phyloP scores from a whole-genome alignment of 169 alveolate species.

The Plasmodium malariae region DNA sequence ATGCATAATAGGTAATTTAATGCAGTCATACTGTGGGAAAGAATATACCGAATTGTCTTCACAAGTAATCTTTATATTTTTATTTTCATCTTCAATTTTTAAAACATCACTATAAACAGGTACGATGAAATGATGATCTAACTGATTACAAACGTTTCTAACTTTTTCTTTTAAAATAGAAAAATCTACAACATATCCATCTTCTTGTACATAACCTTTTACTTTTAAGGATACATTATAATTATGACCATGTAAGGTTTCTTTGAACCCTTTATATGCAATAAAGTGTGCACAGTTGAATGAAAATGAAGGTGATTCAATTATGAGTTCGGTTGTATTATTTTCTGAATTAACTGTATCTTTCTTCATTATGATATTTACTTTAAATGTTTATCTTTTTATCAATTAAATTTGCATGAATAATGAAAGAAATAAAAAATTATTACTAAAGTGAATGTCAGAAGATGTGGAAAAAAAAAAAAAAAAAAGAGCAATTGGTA shows the following conservation, averaged over 20 bases:
- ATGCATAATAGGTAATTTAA: constrained; percentile 65
- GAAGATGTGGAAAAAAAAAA: background rate
- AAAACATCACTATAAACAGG: constrained; percentile 75
- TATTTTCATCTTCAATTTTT: constrained; percentile 49
- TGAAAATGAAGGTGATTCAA: constrained; percentile 76
- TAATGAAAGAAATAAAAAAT: background rate
- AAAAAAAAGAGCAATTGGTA: background rate
- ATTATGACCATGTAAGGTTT: constrained; percentile 76
- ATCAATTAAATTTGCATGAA: background rate
- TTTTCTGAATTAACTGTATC: constrained; percentile 7
- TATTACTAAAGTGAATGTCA: background rate
- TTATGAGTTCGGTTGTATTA: constrained; percentile 27
- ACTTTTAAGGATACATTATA: constrained; percentile 72
- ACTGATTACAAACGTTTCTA: constrained; percentile 32
- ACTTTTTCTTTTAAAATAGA: constrained; percentile 51
- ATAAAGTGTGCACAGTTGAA: constrained; percentile 74
- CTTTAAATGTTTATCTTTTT: background rate
- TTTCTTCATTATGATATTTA: constrained; percentile 12
- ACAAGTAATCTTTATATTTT: constrained; percentile 53
- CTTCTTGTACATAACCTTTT: constrained; percentile 55
- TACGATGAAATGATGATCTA: constrained; percentile 70
- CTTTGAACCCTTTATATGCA: constrained; percentile 72
- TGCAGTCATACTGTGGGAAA: constrained; percentile 65
- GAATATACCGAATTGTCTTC: constrained; percentile 73
- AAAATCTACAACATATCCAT: constrained; percentile 77